Evolutionary conservation across 805 yeast species (phyloP).

Genomic region (Starmera caribaea): DNA sequence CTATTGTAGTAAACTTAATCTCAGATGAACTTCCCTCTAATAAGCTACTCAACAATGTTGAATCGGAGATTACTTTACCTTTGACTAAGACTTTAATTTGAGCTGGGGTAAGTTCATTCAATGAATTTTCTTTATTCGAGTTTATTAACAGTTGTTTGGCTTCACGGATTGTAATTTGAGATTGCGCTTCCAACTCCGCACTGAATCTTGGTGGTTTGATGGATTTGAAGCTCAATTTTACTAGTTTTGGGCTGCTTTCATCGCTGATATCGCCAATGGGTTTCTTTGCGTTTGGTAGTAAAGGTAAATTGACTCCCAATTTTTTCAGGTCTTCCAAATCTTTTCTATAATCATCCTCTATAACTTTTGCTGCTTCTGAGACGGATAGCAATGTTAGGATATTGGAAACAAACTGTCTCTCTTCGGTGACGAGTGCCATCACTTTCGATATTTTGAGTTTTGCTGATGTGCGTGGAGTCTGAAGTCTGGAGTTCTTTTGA

Average conservation of each 20-base stretch:
- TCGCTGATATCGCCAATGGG: background rate
- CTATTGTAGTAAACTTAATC: constrained; percentile 35
- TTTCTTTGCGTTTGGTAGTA: constrained; percentile 30
- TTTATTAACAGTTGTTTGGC: constrained; percentile 21
- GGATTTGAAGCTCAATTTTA: constrained; percentile 43
- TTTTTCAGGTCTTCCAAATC: constrained; percentile 24
- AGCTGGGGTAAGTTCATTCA: constrained; percentile 24
- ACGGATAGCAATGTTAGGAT: background rate
- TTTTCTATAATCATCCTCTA: constrained; percentile 15
- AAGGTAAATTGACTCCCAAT: constrained; percentile 39
- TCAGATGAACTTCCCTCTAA: constrained; percentile 16
- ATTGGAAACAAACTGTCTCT: constrained; percentile 1
- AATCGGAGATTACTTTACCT: constrained; percentile 54
- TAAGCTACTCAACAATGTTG: constrained; percentile 26
- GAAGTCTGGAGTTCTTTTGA: too few relatives aligned
- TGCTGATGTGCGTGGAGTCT: constrained; percentile 1
- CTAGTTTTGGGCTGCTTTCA: background rate
- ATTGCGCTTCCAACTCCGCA: constrained; percentile 16
- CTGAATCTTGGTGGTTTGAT: constrained; percentile 65
- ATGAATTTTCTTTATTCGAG: constrained; percentile 10
- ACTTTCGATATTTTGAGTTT: background rate
- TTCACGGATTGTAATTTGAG: constrained; percentile 22
- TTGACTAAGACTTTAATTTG: constrained; percentile 45
- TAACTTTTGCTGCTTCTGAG: background rate
- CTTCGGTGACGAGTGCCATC: background rate